phyloP scores from a whole-genome alignment of 78 protist species.

The Dictyostelium firmibasis region DNA sequence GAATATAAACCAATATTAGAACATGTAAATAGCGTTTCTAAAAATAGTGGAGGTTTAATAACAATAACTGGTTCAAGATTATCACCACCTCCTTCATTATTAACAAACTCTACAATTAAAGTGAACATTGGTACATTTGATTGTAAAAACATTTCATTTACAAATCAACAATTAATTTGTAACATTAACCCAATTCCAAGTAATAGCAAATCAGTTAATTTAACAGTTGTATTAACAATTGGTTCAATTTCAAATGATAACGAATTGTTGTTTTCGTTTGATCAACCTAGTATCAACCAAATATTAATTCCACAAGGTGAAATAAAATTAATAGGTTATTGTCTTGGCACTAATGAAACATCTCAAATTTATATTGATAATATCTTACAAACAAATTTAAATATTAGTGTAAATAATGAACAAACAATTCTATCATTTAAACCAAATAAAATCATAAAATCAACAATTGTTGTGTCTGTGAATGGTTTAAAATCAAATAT shows the following conservation, averaged over 20 bases:
- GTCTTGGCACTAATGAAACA: background rate
- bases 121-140: background rate
- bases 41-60: background rate
- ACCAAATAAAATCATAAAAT: background rate
- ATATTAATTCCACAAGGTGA: background rate
- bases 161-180: background rate
- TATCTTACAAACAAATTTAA: background rate
- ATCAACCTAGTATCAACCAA: background rate
- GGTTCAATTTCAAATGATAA: background rate
- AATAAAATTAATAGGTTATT: background rate
- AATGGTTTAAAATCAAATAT: background rate
- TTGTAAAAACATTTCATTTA: background rate
- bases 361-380: background rate
- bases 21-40: background rate
- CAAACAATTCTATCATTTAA: background rate
- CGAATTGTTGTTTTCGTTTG: background rate
- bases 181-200: background rate
- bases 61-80: background rate
- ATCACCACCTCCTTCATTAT: background rate
- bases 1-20: background rate
- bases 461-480: background rate
- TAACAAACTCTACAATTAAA: background rate
- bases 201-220: background rate
- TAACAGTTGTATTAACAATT: background rate
- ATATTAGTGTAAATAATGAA: background rate